Evolutionary conservation across 306 rosid genomes (phyloP).

Genomic region (Ammopiptanthus mongolicus): DNA sequence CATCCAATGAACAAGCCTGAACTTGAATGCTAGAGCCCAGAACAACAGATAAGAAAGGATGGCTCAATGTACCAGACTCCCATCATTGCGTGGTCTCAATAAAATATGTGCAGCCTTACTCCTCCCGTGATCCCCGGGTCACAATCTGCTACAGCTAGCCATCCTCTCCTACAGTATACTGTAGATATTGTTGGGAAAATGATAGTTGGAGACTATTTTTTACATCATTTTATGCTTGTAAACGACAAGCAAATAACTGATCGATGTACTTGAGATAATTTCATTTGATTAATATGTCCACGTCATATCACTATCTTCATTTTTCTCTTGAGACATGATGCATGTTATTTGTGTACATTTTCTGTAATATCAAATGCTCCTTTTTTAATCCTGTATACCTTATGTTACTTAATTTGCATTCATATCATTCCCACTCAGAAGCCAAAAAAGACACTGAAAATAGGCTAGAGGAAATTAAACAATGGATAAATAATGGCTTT

Average conservation of each 20-base stretch:
- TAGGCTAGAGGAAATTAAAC: not conserved
- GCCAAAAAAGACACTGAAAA: not conserved
- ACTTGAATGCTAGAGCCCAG: not conserved
- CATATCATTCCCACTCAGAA: not conserved
- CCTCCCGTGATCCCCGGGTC: constrained; percentile 16
- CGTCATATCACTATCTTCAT: not conserved
- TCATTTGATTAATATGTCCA: too few species aligned
- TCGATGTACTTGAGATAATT: too few species aligned
- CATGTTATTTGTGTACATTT: too few species aligned
- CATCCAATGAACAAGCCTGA: not conserved
- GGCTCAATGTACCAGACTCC: not conserved
- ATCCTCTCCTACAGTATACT: too few species aligned
- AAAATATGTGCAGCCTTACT: not conserved
- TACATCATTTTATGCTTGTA: too few species aligned
- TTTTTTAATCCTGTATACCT: not conserved
- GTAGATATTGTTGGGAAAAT: too few species aligned
- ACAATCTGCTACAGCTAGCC: constrained; percentile 38
- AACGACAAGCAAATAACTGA: too few species aligned
- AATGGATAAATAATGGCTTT: not conserved
- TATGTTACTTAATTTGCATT: not conserved
- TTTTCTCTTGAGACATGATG: too few species aligned
- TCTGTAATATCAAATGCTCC: not conserved
- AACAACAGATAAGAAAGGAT: not conserved
- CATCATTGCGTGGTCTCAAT: not conserved
- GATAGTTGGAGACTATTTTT: too few species aligned